Percentiles rank a stretch among this genome's conserved stretches.
Evolutionary conservation across 1,284 basidiomycete genomes (phyloP).

Genomic region (Tilletiopsis washingtonensis): DNA sequence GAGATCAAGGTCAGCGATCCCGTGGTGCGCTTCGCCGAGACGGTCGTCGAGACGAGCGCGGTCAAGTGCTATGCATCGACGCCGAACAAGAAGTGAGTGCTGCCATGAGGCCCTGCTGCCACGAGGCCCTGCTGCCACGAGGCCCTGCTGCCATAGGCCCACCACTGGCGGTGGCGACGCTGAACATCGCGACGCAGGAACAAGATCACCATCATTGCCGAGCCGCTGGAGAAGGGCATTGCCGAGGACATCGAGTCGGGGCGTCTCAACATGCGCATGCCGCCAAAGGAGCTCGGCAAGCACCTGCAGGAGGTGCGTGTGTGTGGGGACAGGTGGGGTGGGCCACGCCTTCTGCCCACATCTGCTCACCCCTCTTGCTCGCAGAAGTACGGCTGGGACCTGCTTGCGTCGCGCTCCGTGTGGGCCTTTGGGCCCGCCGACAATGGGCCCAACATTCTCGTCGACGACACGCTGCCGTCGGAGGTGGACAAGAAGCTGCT

Average conservation of each 20-base stretch:
- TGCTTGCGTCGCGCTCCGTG: conserved; percentile 91
- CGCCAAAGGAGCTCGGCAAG: conserved; percentile 37
- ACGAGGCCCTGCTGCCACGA: no score
- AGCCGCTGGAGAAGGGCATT: conserved; percentile 44
- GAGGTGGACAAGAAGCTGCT: conserved; percentile 93
- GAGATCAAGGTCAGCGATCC: conserved; percentile 99
- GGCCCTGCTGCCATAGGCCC: no score
- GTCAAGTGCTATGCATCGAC: conserved; percentile 98
- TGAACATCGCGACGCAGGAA: conserved; percentile 12
- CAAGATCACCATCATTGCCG: conserved; percentile 42
- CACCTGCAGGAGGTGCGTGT: conserved; percentile 22
- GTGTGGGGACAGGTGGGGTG: no score
- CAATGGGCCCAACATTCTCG: conserved; percentile 74
- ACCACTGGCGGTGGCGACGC: no score
- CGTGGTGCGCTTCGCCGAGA: conserved; percentile 96
- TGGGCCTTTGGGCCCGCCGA: conserved; percentile 99
- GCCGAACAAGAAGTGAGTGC: conserved; percentile 89
- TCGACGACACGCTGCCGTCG: conserved; percentile 92
- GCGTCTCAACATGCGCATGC: conserved; percentile 25
- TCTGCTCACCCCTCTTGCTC: no score
- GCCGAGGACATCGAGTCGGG: conserved; percentile 44
- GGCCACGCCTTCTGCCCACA: no score
- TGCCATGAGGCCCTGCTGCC: no score
- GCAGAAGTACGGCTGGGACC: conserved; percentile 88
- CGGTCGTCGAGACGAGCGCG: conserved; percentile 93